Evolutionary conservation across 2,329 filamentous ascomycete species (phyloP), one percentile per base, ranked within the genome.

Genomic region (Blastomyces silverae): DNA sequence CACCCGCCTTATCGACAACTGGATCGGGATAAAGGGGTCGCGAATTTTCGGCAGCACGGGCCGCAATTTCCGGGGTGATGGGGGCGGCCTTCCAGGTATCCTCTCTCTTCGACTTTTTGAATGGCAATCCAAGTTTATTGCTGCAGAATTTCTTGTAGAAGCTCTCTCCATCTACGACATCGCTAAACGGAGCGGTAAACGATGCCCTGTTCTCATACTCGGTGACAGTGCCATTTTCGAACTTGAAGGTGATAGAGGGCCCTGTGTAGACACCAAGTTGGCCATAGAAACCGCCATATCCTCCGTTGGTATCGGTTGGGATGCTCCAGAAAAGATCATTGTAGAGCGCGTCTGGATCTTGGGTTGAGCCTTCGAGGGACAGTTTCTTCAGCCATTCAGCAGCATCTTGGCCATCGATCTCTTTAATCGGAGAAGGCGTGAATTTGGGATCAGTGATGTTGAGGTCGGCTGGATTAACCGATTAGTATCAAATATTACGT

Each of bases 81-180:
- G 56, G 60, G 7, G 50, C 20, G 17, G 61, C 44, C 7, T 48
- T 17, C 58, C 69, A 69, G 17, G 64, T 57, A 48, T 55, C 53
- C 8, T 61, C 59, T 37, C 59, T 48, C 44, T 50, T 60, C 57
- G 11, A 28, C n/a, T 48, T 61, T 25, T 61, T 61, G 44, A 48
- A 61, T 37, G 22, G 42, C 22, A 61, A 62, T 13, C 56, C 56
- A 57, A 65, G 52, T 15, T 66, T 52, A 56, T 68, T 69, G 37
- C 61, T 70, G 64, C 73, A 74, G 64, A 80, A 80, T 50, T 71
- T 73, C 11, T 74, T 57, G 62, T 79, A 81, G 66, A 81, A 79
- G 1, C 74, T 67, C 13, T 72, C 66, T 0, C 79, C 80, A 65
- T 74, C 76, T 28, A 73, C 70, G 46, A 79, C 72, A 57, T 73